Base-by-base conservation (phyloP, 768 basidiomycete genomes). In the Scleroderma citrinum region DNA sequence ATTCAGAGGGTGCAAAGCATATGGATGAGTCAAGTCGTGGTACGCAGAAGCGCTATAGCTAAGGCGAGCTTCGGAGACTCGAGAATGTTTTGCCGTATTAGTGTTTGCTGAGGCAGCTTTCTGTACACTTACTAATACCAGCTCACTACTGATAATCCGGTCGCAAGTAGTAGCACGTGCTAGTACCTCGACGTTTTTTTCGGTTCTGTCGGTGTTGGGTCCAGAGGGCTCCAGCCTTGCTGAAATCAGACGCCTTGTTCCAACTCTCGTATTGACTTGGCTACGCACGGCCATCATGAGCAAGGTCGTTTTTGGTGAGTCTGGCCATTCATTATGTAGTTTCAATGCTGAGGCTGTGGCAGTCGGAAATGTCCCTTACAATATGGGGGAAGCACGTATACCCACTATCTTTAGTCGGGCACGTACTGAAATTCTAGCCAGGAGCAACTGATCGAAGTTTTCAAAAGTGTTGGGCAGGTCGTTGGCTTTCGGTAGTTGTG, bases 331-430 rank as follows among this genome's bases (percentile, higher is more conserved):
- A 37, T 43, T n/a, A 29, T 3, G 7, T 13, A n/a, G 1, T 24
- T 23, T n/a, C 29, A 31, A 21, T 6, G 1, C 59, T 57, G 35
- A 61, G 17, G 0, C 19, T 48, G 12, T 21, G 26, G 37, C 54
- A 87, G 89, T 92, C 42, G 89, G 89, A 49, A 92, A 92, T 76
- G 88, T 92, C 7, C 89, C 89, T 20, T 92, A 92, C 69, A 90
- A 85, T 60, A 90, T 91, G 85, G 83, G 80, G 37, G 89, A 92
- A 72, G 80, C 67, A 63, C 36, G 76, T 46, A 2, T 41, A 21
- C 19, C 51, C 31, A 20, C 26, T 2, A 21, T 19, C 2, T 23
- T 17, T 16, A 19, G 6, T 44, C 20, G 3, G 13, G 19, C 39
- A 26, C 46, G 44, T 44, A 30, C 46, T 61, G 42, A 62, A 19